Base-by-base conservation (phyloP, 352 stramenopile genomes). In the Globisporangium takayamanum region DNA sequence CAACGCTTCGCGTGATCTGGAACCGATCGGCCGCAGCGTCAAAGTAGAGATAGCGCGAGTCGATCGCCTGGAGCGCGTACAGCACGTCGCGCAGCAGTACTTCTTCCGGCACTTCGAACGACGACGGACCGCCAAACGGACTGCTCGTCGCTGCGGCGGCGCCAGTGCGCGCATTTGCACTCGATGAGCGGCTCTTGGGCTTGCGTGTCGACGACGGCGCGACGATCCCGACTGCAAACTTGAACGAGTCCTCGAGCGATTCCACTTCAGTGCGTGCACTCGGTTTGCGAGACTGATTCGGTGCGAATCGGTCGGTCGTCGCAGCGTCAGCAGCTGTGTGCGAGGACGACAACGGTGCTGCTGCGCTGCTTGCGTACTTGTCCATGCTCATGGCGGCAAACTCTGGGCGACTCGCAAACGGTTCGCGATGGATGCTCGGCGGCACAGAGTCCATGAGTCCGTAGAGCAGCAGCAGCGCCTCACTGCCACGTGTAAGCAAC, bases 11-110 rank as follows among this genome's bases (percentile, higher is more conserved):
- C 10, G 80, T 88, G 58, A 95, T 88, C 60, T 94, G 82, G 60
- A 94, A 94, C 20, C 80, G 78, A 48, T 94, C 86, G 10, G 71
- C 71, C 41, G 73, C 71, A 6, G 75, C 68, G 50, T 95, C 86
- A 68, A 93, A 94, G 63, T 86, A 94, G 26, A 95, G 70, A 52
- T 95, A 92, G 25, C 84, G 81, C 15, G 90, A 96, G 50, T 98
- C 92, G 54, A 98, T 97, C 28, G 88, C 92, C 72, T 97, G 91
- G 49, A 97, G 78, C 5, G 88, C 88, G 58, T 94, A 97, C 50
- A 98, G 61, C 3, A 98, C 83, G 53, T 97, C 92, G 16, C 89
- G 79, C 18, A 98, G 66, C n/a, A 98, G 70, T 25, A 96, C 81
- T 59, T 88, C 73, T 58, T 98, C 92, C 1, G 85, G 80, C 1